phyloP scores from a whole-genome alignment of 225 moss, liverwort and hornwort genomes.

The Bryoerythrophyllum caledonicum region DNA sequence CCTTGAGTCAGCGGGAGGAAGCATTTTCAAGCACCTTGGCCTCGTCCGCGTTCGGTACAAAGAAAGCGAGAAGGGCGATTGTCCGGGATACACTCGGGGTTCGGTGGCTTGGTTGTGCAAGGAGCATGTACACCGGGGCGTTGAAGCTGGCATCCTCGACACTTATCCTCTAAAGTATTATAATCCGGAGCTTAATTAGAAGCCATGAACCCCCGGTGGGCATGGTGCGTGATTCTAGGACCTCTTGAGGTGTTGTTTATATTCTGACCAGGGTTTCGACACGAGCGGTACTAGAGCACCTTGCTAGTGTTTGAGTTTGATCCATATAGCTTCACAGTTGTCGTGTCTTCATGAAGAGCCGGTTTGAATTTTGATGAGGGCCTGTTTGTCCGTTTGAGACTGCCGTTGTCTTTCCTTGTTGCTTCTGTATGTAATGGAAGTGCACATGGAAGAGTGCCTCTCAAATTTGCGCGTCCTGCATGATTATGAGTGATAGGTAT shows the following conservation, averaged over 20 bases:
- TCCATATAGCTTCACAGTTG: too few relatives aligned
- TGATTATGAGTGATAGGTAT: too few relatives aligned
- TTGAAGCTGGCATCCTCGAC: not conserved
- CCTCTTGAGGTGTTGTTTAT: not conserved
- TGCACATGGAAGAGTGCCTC: too few relatives aligned
- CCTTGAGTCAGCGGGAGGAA: fast-evolving
- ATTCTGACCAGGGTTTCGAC: not conserved
- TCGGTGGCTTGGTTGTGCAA: not conserved
- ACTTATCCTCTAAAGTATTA: not conserved
- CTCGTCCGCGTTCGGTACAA: not conserved
- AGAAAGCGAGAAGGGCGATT: not conserved
- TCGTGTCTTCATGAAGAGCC: not conserved
- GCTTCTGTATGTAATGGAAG: too few relatives aligned
- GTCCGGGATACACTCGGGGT: not conserved
- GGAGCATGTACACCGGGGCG: not conserved
- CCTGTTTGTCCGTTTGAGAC: not conserved
- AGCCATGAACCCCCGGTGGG: too few relatives aligned
- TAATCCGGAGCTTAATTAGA: not conserved
- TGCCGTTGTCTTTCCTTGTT: not conserved
- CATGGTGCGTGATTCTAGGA: fast-evolving
- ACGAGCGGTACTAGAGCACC: not conserved
- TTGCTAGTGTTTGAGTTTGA: not conserved
- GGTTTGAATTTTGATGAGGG: too few relatives aligned
- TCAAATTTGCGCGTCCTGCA: too few relatives aligned
- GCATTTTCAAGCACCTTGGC: fast-evolving